Base-by-base conservation (phyloP, 768 basidiomycete species). In the Boletus insuetus region DNA sequence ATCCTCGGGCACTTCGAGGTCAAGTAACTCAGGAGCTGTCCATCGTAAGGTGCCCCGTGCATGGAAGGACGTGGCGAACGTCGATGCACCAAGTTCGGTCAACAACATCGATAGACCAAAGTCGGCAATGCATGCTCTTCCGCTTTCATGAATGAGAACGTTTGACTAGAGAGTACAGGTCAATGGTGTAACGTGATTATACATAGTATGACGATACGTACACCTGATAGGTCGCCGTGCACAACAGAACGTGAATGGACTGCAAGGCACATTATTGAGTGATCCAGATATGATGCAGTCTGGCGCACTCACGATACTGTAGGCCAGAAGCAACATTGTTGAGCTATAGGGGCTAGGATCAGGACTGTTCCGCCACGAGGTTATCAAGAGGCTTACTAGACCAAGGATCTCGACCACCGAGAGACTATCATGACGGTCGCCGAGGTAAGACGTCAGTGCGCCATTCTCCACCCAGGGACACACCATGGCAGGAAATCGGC, bases 171-270 rank as follows among this genome's bases (percentile, higher is more conserved):
- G 26, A 29, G 26, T 29, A 9, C 26, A 9, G 4, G 42, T 52
- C 29, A 61, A 32, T 4, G 60, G 9, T 2, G 9, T 8, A 29
- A 29, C 9, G 9, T 9, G 1, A 29, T 29, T 29, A 9, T 29
- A 29, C 9, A 9, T 29, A 26, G 13, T n/a, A 29, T 24, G 14
- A 35, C 3, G 5, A 20, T 14, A 34, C 64, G 14, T 35, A 63
- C 60, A 7, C 58, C 64, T 2, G 64, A 63, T 24, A 65, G 48
- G 13, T 65, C 56, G 0, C 64, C 61, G 20, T 65, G 64, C 29
- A 63, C 50, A 29, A 65, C 14, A 37, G 34, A 65, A 13, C 29
- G 32, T 4, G 63, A 59, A 22, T 65, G 64, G 13, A 65, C 64
- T 62, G 12, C 5, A 9, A 9, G 9, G 9, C 6, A 29, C 2